A percentile compares a stretch with the other conserved stretches of the same genome.
Evolutionary conservation across 768 basidiomycete genomes (phyloP).

Genomic region (Phaeolepiota aurea): DNA sequence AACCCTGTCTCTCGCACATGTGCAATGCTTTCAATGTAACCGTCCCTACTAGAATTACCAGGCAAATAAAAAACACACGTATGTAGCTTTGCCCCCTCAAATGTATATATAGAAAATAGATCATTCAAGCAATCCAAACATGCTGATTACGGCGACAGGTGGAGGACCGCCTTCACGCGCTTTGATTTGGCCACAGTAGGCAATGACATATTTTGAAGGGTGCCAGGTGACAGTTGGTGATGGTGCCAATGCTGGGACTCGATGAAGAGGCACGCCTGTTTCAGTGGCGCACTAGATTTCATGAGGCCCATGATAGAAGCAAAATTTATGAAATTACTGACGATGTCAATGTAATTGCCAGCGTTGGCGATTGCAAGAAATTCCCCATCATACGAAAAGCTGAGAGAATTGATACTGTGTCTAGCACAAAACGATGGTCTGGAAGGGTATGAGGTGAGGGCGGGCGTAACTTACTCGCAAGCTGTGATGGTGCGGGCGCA

Average conservation of each 20-base stretch:
- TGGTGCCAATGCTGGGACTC: slow-evolving; percentile 63
- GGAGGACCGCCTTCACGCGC: slow-evolving; percentile 55
- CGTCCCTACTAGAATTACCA: not conserved
- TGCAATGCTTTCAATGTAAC: not conserved
- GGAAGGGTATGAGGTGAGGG: not conserved
- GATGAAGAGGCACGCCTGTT: slow-evolving; percentile 65
- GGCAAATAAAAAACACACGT: not conserved
- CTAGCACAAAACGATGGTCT: slow-evolving; percentile 24
- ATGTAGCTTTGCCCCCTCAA: not conserved
- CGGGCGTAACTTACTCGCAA: slow-evolving; percentile 59
- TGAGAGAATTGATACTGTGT: slow-evolving; percentile 61
- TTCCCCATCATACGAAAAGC: slow-evolving; percentile 81
- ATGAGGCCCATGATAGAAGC: slow-evolving; percentile 2
- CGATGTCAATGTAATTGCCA: slow-evolving; percentile 72
- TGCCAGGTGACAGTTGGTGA: slow-evolving; percentile 80
- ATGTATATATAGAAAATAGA: not conserved
- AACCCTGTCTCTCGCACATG: not conserved
- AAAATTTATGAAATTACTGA: slow-evolving; percentile 23
- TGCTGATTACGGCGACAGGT: slow-evolving; percentile 59
- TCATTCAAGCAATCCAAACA: slow-evolving; percentile 52
- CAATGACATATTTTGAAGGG: slow-evolving; percentile 73
- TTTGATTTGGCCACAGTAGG: slow-evolving; percentile 75
- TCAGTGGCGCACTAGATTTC: slow-evolving; percentile 65
- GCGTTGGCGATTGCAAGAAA: slow-evolving; percentile 70
- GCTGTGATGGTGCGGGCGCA: slow-evolving; percentile 66